Base-by-base conservation (phyloP, 2,329 filamentous ascomycete genomes). In the Colletotrichum destructivum region DNA sequence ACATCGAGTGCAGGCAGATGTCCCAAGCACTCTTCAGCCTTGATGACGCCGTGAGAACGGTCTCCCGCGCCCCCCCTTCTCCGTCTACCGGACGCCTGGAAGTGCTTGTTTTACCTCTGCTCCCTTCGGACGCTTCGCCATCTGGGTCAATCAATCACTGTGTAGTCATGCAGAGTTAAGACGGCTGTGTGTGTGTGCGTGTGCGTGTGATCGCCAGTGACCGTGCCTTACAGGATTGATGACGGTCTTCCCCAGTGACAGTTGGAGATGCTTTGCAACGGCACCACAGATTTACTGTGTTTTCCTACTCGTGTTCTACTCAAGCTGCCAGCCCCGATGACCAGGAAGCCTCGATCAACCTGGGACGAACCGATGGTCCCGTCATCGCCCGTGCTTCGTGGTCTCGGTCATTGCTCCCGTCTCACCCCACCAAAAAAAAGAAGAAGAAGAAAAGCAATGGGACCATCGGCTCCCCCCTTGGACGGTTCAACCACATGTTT, bases 291-390 rank as follows among this genome's bases (percentile, higher is more conserved):
- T 7, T 46, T 15, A 26, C 26, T 31, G 3, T 35, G 9, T 31
- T 7, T 31, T 31, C 2, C 31, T 31, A 31, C 31, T 31, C 31
- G 6, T 31, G 1, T 31, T 31, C 31, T 31, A 31, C 31, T 8
- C 31, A 8, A 9, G 31, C 31, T 31, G 31, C 31, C 31, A 31
- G 31, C 7, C 31, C 31, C 31, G 31, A 31, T 31, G 31, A 31
- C 31, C 31, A 31, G 31, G 31, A 31, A 31, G 31, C 8, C 8
- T 31, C 5, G 6, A 31, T 31, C 31, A 40, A 49, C 12, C 42
- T 51, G 46, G 46, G 60, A 52, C n/a, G 60, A 62, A 62, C 60
- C 40, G 40, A 15, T 52, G 60, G 46, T 23, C 60, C 46, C 18
- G 60, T 15, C n/a, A 23, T 51, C 38, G n/a, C n/a, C 46, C 60